These are phyloP conservation scores for Tetracladium setigerum DNA, from an alignment of 495 filamentous ascomycete genomes.

Conservation along the genomic window DNA sequence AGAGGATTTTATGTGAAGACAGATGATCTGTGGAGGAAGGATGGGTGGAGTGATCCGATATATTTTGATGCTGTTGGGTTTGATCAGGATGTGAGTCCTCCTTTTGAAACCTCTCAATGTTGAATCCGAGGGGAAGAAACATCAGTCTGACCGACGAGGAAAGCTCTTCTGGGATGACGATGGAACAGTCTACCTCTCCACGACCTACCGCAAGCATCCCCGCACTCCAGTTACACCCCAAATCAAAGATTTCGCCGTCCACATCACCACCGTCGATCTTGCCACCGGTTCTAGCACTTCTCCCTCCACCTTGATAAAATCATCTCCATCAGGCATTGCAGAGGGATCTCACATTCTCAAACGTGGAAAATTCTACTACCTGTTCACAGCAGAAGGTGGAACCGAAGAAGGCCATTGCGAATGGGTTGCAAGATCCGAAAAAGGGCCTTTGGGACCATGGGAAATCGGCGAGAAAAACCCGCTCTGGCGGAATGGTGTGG, in stretches of 20 bases:
- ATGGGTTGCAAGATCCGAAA: constrained; percentile 5
- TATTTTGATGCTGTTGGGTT: constrained; percentile 42
- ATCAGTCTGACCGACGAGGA: neutral
- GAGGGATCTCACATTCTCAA: constrained; percentile 44
- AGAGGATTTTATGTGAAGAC: constrained; percentile 41
- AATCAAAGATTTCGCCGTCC: constrained; percentile 29
- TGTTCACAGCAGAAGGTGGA: constrained; percentile 44
- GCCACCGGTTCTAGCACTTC: constrained; percentile 22
- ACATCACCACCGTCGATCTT: constrained; percentile 25
- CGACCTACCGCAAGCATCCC: constrained; percentile 18
- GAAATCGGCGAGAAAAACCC: constrained; percentile 23
- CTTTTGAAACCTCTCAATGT: too few relatives aligned
- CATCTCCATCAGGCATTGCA: constrained; percentile 14
- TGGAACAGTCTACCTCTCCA: constrained; percentile 29
- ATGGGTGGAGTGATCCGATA: constrained; percentile 38
- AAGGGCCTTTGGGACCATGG: constrained; percentile 31
- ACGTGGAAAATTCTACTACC: constrained; percentile 38
- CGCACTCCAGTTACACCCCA: constrained; percentile 1
- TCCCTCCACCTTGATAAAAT: constrained; percentile 20
- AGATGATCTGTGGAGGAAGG: constrained; percentile 37
- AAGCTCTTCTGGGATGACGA: constrained; percentile 35
- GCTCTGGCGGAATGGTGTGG: constrained; percentile 24
- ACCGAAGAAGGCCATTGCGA: constrained; percentile 35
- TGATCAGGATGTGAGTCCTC: constrained; percentile 35
- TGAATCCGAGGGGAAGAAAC: neutral